Evolutionary conservation across 305 asterid genomes (phyloP), one percentile per base, ranked within the genome.

Genomic region (Fraxinus sp.): DNA sequence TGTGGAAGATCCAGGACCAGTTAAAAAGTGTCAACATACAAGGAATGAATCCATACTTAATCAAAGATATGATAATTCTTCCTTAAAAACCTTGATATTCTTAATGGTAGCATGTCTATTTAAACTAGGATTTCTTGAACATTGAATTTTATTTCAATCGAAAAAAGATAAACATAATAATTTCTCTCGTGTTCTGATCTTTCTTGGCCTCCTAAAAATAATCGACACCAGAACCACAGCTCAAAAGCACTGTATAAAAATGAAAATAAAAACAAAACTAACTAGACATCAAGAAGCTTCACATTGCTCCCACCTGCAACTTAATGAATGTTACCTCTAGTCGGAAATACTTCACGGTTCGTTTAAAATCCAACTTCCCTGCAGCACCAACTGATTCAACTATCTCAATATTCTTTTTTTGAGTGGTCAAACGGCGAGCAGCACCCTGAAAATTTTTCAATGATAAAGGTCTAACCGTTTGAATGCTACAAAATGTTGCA

Each of bases 361-460:
- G 87, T 81, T 92, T 92, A 32, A 89, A 87, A 72, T 92, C 94
- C 81, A 97, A 84, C 90, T 91, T 96, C 22, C 64, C 64, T 3
- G 95, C 92, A 81, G 79, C 93, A 82, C 99, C 99, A 86, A 93
- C 94, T 33, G 99, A 96, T 86, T 96, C 99, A 84, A 96, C 95
- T 49, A 92, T 93, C 86, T 96, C 98, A 78, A 93, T 80, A 80
- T 86, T 87, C 91, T 93, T 91, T 39, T 91, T 91, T 78, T 96
- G 99, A 20, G 98, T 90, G 49, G 89, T 84, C 85, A 96, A 85
- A 78, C 97, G 97, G 62, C 99, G 94, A 87, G 98, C 99, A 86
- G 98, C 99, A 84, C 98, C 99, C 99, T 96, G 88, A 59, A 6
- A 72, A 78, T 77, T 66, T 30, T 81, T 13, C 59, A 66, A 16